Conservation (phyloP, 169 alveolate species). For the Plasmodium falciparum region DNA sequence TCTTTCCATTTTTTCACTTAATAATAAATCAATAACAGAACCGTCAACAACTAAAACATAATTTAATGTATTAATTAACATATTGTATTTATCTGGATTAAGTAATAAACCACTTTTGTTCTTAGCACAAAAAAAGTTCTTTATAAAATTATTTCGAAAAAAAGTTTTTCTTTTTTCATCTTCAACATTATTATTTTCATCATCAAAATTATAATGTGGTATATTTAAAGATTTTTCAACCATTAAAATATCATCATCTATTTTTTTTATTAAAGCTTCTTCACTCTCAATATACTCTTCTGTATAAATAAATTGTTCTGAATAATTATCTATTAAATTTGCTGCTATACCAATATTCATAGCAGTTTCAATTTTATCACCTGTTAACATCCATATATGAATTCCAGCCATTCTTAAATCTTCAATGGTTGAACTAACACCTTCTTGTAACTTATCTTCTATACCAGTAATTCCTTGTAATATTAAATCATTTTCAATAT, state of each 20-base stretch:
- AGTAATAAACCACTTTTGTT: constrained; percentile 28
- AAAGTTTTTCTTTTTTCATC: not conserved
- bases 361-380: constrained; percentile 98
- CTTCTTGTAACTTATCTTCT: constrained; percentile 97
- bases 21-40: constrained; percentile 29
- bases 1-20: constrained; percentile 74
- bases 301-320: constrained; percentile 77
- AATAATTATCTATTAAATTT: constrained; percentile 79
- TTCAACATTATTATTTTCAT: not conserved
- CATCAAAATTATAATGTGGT: constrained; percentile 57
- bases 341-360: constrained; percentile 93
- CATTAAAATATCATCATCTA: constrained; percentile 58
- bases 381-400: constrained; percentile 99
- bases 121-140: constrained; percentile 3
- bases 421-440: constrained; percentile 96
- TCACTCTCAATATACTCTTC: constrained; percentile 56
- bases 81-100: constrained; percentile 44
- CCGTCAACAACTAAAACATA: constrained; percentile 74
- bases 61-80: constrained; percentile 14
- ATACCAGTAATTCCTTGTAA: constrained; percentile 98
- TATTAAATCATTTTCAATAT: constrained; percentile 92
- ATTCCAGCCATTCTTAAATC: constrained; percentile 96
- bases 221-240: constrained; percentile 47
- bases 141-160: constrained; percentile 4
- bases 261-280: constrained; percentile 52